These are phyloP conservation scores for Rhodotorula sp. DNA, from an alignment of 1,284 basidiomycete species.

Conservation along the genomic window DNA sequence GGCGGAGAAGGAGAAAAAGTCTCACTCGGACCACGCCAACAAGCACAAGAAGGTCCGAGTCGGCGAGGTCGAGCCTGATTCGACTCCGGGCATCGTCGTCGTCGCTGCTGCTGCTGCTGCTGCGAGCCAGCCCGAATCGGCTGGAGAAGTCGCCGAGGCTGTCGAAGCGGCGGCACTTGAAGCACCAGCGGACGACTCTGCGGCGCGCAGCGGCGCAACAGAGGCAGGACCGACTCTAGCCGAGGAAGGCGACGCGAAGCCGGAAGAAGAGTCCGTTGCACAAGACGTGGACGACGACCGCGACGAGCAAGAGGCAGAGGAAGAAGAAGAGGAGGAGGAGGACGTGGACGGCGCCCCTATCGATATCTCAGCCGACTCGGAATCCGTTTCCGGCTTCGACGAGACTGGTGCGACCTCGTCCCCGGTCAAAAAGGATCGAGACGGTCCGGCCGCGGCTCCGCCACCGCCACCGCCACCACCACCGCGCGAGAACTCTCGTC, in stretches of 20 bases:
- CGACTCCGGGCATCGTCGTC: too few relatives aligned
- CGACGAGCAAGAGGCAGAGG: neutral
- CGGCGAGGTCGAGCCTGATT: slow-evolving; percentile 52
- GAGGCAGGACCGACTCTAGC: slow-evolving; percentile 2
- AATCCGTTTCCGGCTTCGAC: neutral
- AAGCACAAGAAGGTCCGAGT: slow-evolving; percentile 53
- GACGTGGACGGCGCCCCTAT: slow-evolving; percentile 46
- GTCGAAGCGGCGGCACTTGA: slow-evolving; percentile 18
- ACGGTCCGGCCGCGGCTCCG: slow-evolving; percentile 13
- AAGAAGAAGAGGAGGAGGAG: slow-evolving; percentile 48
- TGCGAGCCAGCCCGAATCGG: neutral
- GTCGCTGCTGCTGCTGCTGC: slow-evolving; percentile 3
- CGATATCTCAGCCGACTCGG: neutral
- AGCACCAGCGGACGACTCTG: neutral
- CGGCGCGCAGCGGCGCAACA: neutral
- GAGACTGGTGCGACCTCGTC: neutral
- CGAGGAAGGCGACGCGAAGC: neutral
- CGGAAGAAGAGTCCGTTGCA: neutral
- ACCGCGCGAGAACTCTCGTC: slow-evolving; percentile 43
- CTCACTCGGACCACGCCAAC: slow-evolving; percentile 57
- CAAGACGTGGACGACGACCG: neutral
- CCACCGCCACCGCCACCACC: slow-evolving; percentile 12
- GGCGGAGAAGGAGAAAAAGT: neutral
- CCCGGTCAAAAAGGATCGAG: neutral
- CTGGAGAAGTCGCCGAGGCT: neutral